A percentile compares a stretch with the other conserved stretches of the same genome.
These are phyloP conservation scores for Babesia ovis DNA, from an alignment of 169 alveolate species.

Conservation along the genomic window DNA sequence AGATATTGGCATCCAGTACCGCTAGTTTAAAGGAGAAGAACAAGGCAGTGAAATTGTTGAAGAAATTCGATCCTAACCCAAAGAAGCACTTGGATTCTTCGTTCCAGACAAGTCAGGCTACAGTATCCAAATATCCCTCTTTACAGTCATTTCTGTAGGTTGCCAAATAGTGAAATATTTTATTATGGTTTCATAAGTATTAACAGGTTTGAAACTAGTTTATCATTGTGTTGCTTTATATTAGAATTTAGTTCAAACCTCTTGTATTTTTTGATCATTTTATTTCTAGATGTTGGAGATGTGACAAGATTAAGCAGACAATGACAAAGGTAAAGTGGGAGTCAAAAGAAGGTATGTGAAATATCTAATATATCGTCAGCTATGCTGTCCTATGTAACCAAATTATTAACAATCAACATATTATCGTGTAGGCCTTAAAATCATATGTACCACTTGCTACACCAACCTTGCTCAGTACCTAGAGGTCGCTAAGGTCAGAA, in stretches of 20 bases:
- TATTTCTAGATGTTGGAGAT: conserved; percentile 76
- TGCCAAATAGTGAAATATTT: background rate
- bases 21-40: conserved; percentile 73
- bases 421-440: conserved; percentile 40
- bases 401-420: too few relatives aligned
- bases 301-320: conserved; percentile 79
- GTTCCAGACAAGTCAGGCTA: conserved; percentile 70
- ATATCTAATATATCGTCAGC: too few relatives aligned
- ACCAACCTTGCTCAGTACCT: conserved; percentile 56
- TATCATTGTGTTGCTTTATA: background rate
- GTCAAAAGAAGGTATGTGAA: conserved; percentile 74
- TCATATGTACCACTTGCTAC: conserved; percentile 65
- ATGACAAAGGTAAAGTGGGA: conserved; percentile 79
- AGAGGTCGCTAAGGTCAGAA: conserved; percentile 63
- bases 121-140: conserved; percentile 69
- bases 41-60: conserved; percentile 72
- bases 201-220: background rate
- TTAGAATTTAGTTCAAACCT: background rate
- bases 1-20: conserved; percentile 58
- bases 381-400: background rate
- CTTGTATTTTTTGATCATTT: too few relatives aligned
- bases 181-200: background rate
- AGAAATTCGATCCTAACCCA: conserved; percentile 78
- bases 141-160: conserved; percentile 72
- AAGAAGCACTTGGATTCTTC: conserved; percentile 74